Base-by-base conservation (phyloP, 108 stramenopile genomes). In the Nitzschia putrida region DNA sequence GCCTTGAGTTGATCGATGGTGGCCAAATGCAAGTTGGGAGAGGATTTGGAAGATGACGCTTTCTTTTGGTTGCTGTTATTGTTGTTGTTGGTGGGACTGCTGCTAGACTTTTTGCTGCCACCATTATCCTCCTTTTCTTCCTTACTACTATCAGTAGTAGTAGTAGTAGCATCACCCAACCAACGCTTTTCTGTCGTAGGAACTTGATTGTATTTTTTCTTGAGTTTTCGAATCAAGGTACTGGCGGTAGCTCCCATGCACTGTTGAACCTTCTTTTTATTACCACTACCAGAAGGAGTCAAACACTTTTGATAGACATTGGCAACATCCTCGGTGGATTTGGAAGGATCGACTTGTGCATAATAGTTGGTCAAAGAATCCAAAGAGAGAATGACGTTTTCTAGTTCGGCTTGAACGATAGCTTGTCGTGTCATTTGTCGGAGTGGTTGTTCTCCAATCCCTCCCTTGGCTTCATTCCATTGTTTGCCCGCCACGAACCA, bases 371-470 rank as follows among this genome's bases (percentile, higher is more conserved):
- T 44, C 60, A 95, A 64, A 23, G 63, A 69, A 2, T 91, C 92
- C 57, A 70, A 50, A 6, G 66, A 54, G 18, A 97, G 56, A 54
- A 83, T 23, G 13, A 91, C 81, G 79, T 95, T 94, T 61, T 90
- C 91, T 22, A 57, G 58, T 68, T 93, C 80, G 7, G 91, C 82
- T 61, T 86, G 80, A 1, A 53, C 40, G 16, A 92, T 73, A 23
- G 90, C 76, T 59, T 80, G 69, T 39, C 85, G 54, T 22, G 92
- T 90, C 53, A 82, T 78, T 64, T 95, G 89, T 11, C 87, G 77
- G 58, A 97, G 79, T 25, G 89, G 90, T 50, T 66, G 68, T 76
- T 94, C 93, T 9, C 93, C 93, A 26, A 93, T 95, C 16, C 96
- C 96, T 45, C 81, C 82, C 72, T 93, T 90, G 64, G 89, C 88